Evolutionary conservation across 345 rosid species (phyloP), one percentile per base, ranked within the genome.

Genomic region (Physaria fendleri): DNA sequence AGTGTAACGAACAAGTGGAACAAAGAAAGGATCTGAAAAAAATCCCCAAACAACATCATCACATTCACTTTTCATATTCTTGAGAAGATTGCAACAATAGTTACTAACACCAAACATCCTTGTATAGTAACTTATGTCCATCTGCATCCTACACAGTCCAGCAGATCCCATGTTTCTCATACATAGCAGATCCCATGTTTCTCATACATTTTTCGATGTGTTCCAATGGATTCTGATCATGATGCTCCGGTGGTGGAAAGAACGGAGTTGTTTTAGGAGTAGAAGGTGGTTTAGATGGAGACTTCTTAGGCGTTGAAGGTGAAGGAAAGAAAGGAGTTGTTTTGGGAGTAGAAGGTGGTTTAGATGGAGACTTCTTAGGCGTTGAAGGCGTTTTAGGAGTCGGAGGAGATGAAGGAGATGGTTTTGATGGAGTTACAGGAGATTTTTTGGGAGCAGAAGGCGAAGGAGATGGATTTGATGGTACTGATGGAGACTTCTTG

Each of bases 111-210:
- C n/a, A n/a, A n/a, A n/a, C n/a, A n/a, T n/a, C n/a, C n/a, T n/a
- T n/a, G n/a, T n/a, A n/a, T n/a, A n/a, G n/a, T n/a, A n/a, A n/a
- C n/a, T n/a, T n/a, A 13, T 0, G 9, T 43, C 55, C 37, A 68
- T 59, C 40, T 59, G 47, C 20, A 11, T 8, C 23, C 56, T 12
- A 51, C 66, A 68, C 18, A 33, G 10, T 37, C 30, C 20, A 29
- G n/a, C 20, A 16, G 16, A 45, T 41, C 66, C 72, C 61, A 51
- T 59, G 47, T 50, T 59, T 24, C 17, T 34, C 23, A n/a, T n/a
- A n/a, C n/a, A n/a, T n/a, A n/a, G n/a, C n/a, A n/a, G n/a, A n/a
- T n/a, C n/a, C n/a, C n/a, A n/a, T n/a, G n/a, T n/a, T n/a, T n/a
- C n/a, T n/a, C n/a, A 17, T 2, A 23, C 72, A 68, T 2, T 37